phyloP scores from a whole-genome alignment of 352 stramenopile genomes.

The Phytophthora multivora region DNA sequence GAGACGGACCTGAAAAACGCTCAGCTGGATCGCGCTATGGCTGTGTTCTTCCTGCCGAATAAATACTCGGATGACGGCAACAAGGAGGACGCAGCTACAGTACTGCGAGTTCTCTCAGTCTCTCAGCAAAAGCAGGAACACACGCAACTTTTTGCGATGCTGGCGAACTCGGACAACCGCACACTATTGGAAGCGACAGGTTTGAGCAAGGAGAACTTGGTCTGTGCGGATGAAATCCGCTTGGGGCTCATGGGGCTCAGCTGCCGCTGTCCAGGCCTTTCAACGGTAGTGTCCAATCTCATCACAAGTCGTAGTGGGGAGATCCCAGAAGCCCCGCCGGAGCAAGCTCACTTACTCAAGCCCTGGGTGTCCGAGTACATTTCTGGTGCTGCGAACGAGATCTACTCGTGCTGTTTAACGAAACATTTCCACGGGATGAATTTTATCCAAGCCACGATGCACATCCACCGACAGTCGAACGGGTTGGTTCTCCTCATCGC shows the following conservation, averaged over 20 bases:
- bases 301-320: slow-evolving; percentile 76
- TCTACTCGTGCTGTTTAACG: slow-evolving; percentile 72
- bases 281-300: slow-evolving; percentile 84
- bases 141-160: slow-evolving; percentile 83
- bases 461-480: slow-evolving; percentile 72
- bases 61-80: slow-evolving; percentile 83
- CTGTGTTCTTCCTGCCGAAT: slow-evolving; percentile 86
- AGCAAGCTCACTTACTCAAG: slow-evolving; percentile 28
- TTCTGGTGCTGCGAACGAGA: slow-evolving; percentile 77
- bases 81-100: slow-evolving; percentile 81
- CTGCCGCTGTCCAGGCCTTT: slow-evolving; percentile 80
- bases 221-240: slow-evolving; percentile 82
- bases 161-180: slow-evolving; percentile 85
- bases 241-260: slow-evolving; percentile 87
- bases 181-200: slow-evolving; percentile 78
- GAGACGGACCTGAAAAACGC: slow-evolving; percentile 61
- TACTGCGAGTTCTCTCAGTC: slow-evolving; percentile 81
- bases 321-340: slow-evolving; percentile 22
- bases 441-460: slow-evolving; percentile 73
- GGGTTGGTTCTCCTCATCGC: slow-evolving; percentile 80
- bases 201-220: slow-evolving; percentile 69
- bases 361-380: slow-evolving; percentile 83
- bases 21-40: slow-evolving; percentile 67
- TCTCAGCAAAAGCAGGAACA: slow-evolving; percentile 64
- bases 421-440: slow-evolving; percentile 68